Evolutionary conservation across 352 stramenopile species (phyloP), one percentile per base, ranked within the genome.

Genomic region (Phytophthora fragariae): DNA sequence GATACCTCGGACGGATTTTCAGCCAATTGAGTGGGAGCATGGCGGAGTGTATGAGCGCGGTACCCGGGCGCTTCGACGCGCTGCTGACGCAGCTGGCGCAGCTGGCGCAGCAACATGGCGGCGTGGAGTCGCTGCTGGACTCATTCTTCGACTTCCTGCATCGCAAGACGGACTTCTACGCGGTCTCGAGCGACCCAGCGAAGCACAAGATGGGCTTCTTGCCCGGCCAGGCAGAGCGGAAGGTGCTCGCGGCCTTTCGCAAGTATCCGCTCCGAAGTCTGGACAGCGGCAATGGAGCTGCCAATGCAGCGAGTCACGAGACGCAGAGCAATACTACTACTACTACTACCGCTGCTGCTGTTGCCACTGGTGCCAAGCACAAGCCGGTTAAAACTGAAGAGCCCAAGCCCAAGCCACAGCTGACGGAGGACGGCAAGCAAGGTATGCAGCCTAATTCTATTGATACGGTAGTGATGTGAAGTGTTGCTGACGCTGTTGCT

Each of bases 91-190:
- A 27, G 24, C 24, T 27, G 12, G 96, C 2, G 24, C 24, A 27
- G 24, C 24, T 27, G 12, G 96, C 98, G 58, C 94, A 99, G 78
- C 94, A 98, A 75, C 86, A 97, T 29, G 80, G 89, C 37, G 93
- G 96, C 44, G 99, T 99, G 70, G 97, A 99, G 72, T 92, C 93
- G 21, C 81, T 99, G 44, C 85, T 99, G 63, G 94, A 99, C 70
- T 97, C 92, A 19, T 96, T 99, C 67, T 99, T 99, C 74, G 97
- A 94, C 41, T 99, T 99, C 65, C 76, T 99, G 61, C 88, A 98
- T 65, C 95, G 98, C 44, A 99, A 99, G 75, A 99, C 97, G 15
- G 98, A 99, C 84, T 99, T 99, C 77, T 99, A 99, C 82, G 84
- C 84, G 24, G 83, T 92, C 55, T 80, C 85, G 39, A 72, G 67